Percentiles rank a stretch among this genome's conserved stretches.
These are phyloP conservation scores for Anthracocystis walkeri DNA, from an alignment of 1,284 basidiomycete species.

Conservation along the genomic window DNA sequence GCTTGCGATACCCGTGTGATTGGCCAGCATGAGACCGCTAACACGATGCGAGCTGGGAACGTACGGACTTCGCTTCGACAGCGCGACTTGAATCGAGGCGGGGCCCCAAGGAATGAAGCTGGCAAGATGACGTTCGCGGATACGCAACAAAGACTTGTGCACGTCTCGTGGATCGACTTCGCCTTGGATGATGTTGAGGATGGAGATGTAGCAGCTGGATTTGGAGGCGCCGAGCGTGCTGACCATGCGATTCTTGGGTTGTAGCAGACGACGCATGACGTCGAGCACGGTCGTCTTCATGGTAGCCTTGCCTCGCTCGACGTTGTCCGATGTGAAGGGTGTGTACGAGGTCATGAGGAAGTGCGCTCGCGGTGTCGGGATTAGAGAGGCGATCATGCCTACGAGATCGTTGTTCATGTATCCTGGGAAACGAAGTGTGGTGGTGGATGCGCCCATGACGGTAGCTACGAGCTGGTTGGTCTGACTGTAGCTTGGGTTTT, in stretches of 20 bases:
- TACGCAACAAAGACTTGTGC: slow-evolving; percentile 95
- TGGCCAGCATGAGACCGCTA: slow-evolving; percentile 97
- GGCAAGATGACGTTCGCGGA: slow-evolving; percentile 93
- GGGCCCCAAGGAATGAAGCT: slow-evolving; percentile 99
- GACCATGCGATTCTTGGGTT: slow-evolving; percentile 99
- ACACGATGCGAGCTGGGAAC: slow-evolving; percentile 87
- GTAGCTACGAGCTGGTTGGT: slow-evolving; percentile 69
- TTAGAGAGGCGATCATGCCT: slow-evolving; percentile 94
- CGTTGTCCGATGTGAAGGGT: slow-evolving; percentile 89
- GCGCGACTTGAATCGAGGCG: slow-evolving; percentile 95
- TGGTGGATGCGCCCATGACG: slow-evolving; percentile 83
- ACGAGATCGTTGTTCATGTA: slow-evolving; percentile 99
- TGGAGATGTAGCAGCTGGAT: slow-evolving; percentile 82
- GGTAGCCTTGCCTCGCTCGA: slow-evolving; percentile 67
- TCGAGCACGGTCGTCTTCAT: slow-evolving; percentile 77
- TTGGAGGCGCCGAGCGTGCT: slow-evolving; percentile 76
- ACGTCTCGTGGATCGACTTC: slow-evolving; percentile 97
- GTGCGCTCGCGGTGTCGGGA: slow-evolving; percentile 98
- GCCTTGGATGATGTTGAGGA: slow-evolving; percentile 97
- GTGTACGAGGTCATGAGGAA: slow-evolving; percentile 99
- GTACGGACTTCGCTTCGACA: slow-evolving; percentile 91
- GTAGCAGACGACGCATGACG: slow-evolving; percentile 96
- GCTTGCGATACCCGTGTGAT: slow-evolving; percentile 92
- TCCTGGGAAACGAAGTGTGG: slow-evolving; percentile 95
- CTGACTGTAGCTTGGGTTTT: slow-evolving; percentile 87